Evolutionary conservation across 192 early-diverging fungal genomes (phyloP).

Genomic region (Mortierella antarctica): DNA sequence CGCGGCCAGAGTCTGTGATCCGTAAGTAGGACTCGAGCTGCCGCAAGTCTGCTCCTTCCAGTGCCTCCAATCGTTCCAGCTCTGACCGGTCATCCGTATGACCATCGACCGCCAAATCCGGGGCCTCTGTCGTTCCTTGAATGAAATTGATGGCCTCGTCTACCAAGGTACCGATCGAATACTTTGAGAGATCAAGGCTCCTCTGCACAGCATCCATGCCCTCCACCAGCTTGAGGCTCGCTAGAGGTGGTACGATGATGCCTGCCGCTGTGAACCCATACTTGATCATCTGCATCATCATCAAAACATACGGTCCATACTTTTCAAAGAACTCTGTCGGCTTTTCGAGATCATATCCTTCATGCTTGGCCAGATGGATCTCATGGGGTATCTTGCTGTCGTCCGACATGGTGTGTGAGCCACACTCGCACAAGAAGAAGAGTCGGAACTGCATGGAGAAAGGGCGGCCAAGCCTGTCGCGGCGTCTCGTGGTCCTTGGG

Average conservation of each 20-base stretch:
- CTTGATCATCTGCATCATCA: conserved; percentile 24
- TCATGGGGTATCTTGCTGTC: neutral
- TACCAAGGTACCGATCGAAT: neutral
- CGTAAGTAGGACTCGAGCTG: conserved; percentile 7
- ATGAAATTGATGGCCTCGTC: neutral
- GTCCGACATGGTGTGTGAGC: conserved; percentile 7
- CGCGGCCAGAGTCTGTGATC: conserved; percentile 2
- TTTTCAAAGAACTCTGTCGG: conserved; percentile 26
- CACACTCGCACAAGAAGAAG: conserved; percentile 37
- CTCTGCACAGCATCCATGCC: neutral
- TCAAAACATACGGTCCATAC: conserved; percentile 13
- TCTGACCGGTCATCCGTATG: neutral
- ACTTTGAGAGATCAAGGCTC: neutral
- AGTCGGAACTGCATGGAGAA: conserved; percentile 18
- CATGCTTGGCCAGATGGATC: conserved; percentile 29
- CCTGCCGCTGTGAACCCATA: conserved; percentile 5
- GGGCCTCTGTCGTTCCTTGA: neutral
- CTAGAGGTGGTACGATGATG: conserved; percentile 2
- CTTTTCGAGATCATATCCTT: conserved; percentile 21
- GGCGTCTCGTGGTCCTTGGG: neutral
- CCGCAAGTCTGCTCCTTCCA: conserved; percentile 15
- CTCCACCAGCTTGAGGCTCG: neutral
- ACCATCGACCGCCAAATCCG: neutral
- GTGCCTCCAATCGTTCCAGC: neutral
- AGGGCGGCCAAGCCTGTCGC: neutral